Base-by-base conservation (phyloP, 805 yeast species). In the Saturnispora halmiae region DNA sequence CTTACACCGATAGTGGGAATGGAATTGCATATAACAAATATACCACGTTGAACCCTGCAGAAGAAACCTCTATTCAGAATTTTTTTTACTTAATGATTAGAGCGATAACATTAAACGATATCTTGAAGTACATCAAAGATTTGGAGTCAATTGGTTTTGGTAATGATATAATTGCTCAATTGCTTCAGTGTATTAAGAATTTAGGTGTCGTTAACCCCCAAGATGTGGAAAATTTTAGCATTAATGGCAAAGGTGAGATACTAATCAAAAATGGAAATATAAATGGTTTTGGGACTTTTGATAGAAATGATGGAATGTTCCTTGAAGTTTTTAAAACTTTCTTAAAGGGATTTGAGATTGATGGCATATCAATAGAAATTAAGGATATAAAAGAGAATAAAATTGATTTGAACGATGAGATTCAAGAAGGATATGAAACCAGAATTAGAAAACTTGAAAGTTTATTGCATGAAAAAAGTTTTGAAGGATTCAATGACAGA, bases 371-470 rank as follows among this genome's bases (percentile, higher is more conserved):
- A 8, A 55, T 59, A 33, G 46, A 46, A 14, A 28, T 72, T 56
- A 65, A 61, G 41, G 51, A 47, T 24, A 55, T 60, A 22, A 58
- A 65, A 9, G 58, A 63, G 27, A 36, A 60, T 4, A 20, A 41
- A 8, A 42, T 33, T 10, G 13, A 47, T 2, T 9, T 41, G 48
- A 45, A 10, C 21, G 38, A 16, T 19, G 25, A 33, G 15, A 13
- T 15, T n/a, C 10, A 21, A 4, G 69, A 69, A 47, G 84, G 83
- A 0, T 79, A 86, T 47, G 80, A 80, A 55, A 59, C 73, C 9
- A 65, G 95, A 40, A 83, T 90, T 31, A 75, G 74, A 46, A 82
- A 82, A 49, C 67, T 90, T 39, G 96, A 87, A 50, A 79, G 75
- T 41, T 59, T 86, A 29, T 61, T 87, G 13, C 92, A 86, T 54